These are phyloP conservation scores for Balamuthia mandrillaris DNA, from an alignment of 208 protist genomes.

Conservation along the genomic window DNA sequence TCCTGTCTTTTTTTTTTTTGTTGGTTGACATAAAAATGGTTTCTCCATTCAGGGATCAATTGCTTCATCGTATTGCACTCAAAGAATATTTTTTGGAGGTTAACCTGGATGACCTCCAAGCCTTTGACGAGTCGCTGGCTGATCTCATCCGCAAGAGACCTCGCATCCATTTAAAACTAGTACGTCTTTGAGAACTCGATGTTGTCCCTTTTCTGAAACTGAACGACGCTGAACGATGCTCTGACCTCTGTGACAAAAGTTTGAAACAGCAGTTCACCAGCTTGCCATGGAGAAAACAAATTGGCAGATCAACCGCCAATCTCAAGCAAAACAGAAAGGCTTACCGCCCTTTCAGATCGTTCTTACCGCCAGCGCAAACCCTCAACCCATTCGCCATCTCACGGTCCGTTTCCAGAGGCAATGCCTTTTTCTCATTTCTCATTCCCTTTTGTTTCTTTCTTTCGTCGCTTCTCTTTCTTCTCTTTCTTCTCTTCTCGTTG, in stretches of 20 bases:
- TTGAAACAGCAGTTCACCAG: background rate
- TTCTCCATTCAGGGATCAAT: background rate
- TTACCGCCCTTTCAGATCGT: slow-evolving; percentile 50
- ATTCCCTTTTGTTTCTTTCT: background rate
- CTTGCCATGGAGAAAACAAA: background rate
- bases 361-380: slow-evolving; percentile 11
- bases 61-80: background rate
- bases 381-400: slow-evolving; percentile 43
- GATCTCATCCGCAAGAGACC: background rate
- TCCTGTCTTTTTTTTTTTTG: no score
- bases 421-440: background rate
- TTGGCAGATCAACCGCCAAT: slow-evolving; percentile 27
- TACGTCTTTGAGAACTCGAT: background rate
- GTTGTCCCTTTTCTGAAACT: background rate
- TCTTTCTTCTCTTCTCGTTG: no score
- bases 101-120: slow-evolving; percentile 46
- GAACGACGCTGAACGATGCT: background rate
- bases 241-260: slow-evolving; percentile 2
- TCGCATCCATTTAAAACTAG: slow-evolving; percentile 30
- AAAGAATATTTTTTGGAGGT: slow-evolving; percentile 25
- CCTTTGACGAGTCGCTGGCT: slow-evolving; percentile 32
- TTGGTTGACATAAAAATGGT: no score
- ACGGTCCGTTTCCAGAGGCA: background rate
- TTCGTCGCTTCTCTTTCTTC: no score
- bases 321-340: background rate